Base-by-base conservation (phyloP, 176 grass and related monocot genomes). In the Poa annua region DNA sequence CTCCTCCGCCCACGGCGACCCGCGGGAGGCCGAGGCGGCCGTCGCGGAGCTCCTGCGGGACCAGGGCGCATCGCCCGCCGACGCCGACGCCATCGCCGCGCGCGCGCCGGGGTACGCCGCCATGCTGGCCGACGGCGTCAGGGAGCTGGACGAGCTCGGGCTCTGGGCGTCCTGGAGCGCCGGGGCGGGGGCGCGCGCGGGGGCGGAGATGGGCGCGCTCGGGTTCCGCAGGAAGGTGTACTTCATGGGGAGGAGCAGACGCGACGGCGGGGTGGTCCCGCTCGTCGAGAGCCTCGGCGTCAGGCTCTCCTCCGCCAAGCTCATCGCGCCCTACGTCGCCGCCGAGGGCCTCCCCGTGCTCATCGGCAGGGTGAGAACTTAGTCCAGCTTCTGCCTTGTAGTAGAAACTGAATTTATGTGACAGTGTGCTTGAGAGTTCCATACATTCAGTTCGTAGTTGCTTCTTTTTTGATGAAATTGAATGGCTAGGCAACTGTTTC, bases 141-240 rank as follows among this genome's bases (percentile, higher is more conserved):
- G 80, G 26, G 92, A 98, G 70, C 82, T 98, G 33, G 92, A 98
- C 75, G 86, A 87, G 67, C 81, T 83, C 39, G 86, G 85, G 0
- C 88, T 98, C 7, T 98, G 95, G 95, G 85, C 75, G 19, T 95
- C 95, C 7, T 98, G 95, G 95, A 84, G 77, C 64, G 75, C 91
- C 22, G 81, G 86, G 13, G 66, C 22, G 8, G 80, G 65, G 25
- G 79, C 53, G 14, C 71, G 66, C 35, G 74, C 29, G 25, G 84
- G 45, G 53, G 48, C 85, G 38, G 88, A 91, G 33, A 60, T 95
- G 65, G 75, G 57, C 13, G 66, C 71, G 25, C 79, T 93, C n/a
- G 87, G 85, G 47, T 98, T 98, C 72, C 72, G 80, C 76, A 89
- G 85, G 80, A 98, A 95, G 83, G 90, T 91, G 74, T 95, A 95